Conservation (phyloP, 257 asterid genomes). For the Ilex aquifolium region DNA sequence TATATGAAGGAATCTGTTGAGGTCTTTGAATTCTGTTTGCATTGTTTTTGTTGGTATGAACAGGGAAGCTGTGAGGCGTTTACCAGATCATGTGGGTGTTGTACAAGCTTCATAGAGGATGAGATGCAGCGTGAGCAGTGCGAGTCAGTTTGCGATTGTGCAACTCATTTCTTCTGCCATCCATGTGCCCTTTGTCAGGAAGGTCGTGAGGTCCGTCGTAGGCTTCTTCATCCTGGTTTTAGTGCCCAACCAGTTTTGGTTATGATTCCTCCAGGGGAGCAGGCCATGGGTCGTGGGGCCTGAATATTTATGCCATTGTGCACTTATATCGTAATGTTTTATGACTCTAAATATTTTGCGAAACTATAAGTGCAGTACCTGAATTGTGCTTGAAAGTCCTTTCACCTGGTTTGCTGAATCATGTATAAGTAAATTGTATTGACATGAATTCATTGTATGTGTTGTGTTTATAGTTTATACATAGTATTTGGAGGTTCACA, state of each 20-base stretch:
- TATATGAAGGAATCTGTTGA: neutral
- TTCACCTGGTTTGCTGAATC: neutral
- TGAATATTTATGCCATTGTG: neutral
- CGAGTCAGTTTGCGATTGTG: constrained; percentile 74
- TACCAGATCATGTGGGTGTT: constrained; percentile 65
- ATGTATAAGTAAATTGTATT: neutral
- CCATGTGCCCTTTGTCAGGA: constrained; percentile 94
- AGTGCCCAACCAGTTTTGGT: constrained; percentile 50
- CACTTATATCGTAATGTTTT: neutral
- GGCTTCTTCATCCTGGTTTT: constrained; percentile 83
- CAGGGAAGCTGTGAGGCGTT: constrained; percentile 90
- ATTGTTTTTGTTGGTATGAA: constrained; percentile 2
- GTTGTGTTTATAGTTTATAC: no score
- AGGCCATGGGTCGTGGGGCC: constrained; percentile 62
- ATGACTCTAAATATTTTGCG: neutral
- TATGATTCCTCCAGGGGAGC: constrained; percentile 81
- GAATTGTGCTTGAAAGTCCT: neutral
- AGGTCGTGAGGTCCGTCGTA: constrained; percentile 95
- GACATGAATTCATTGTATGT: no score
- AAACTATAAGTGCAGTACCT: no score
- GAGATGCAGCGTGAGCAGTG: constrained; percentile 79
- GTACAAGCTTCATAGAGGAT: constrained; percentile 50
- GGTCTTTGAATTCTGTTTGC: neutral
- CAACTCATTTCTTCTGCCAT: constrained; percentile 78
- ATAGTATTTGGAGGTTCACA: no score